These are phyloP conservation scores for Actinidia polygama DNA, from an alignment of 179 eudicot species.

Conservation along the genomic window DNA sequence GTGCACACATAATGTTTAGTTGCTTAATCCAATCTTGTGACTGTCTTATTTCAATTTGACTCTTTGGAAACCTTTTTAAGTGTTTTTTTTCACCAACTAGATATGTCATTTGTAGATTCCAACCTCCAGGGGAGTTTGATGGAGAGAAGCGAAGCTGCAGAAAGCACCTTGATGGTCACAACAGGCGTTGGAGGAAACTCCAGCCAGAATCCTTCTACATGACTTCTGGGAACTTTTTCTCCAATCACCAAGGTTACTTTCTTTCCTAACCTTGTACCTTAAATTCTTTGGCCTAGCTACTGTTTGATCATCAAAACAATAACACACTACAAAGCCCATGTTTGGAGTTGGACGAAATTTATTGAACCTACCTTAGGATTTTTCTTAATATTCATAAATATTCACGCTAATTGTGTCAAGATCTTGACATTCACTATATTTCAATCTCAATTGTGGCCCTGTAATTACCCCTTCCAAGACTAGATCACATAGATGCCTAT, in stretches of 20 bases:
- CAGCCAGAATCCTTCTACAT: slow-evolving; percentile 32
- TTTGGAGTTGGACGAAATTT: no score
- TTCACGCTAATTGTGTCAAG: neutral
- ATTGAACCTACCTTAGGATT: no score
- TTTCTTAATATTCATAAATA: neutral
- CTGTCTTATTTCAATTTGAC: no score
- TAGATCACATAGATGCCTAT: neutral
- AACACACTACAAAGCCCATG: neutral
- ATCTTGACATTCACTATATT: no score
- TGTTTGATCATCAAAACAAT: neutral
- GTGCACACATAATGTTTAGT: no score
- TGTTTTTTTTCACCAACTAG: slow-evolving; percentile 17
- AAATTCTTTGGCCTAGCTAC: neutral
- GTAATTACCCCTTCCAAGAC: neutral
- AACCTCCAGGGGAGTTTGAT: slow-evolving; percentile 63
- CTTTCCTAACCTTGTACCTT: neutral
- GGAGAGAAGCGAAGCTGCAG: slow-evolving; percentile 77
- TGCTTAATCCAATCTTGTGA: no score
- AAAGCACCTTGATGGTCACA: slow-evolving; percentile 72
- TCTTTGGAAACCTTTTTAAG: neutral
- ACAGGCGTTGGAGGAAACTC: slow-evolving; percentile 64
- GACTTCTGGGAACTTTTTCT: slow-evolving; percentile 25
- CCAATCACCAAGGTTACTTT: slow-evolving; percentile 23
- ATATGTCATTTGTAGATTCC: slow-evolving; percentile 44
- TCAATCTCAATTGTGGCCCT: neutral